Base-by-base conservation (phyloP, 2,329 filamentous ascomycete species). In the Botrytis paeoniae region DNA sequence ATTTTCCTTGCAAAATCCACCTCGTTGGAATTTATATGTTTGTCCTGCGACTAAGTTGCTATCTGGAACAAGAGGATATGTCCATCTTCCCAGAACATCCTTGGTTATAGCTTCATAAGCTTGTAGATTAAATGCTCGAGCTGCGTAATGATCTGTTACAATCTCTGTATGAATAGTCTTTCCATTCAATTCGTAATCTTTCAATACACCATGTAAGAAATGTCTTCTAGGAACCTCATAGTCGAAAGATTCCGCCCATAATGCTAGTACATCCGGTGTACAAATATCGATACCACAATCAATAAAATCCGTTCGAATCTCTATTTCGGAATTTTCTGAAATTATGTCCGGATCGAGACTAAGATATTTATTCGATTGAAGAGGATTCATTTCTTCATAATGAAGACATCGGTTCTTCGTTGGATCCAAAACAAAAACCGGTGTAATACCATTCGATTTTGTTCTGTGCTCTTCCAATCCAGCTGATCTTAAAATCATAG, bases 171-270 rank as follows among this genome's bases (percentile, higher is more conserved):
- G 94, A 70, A 99, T 93, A n/a, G 94, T 94, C 84, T 98, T 97
- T 74, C 95, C 95, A 81, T 98, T 98, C 73, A 98, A 86, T 81
- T 99, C 96, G 85, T 94, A 97, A 81, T 99, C 96, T 84, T 98
- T 98, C 71, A 99, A 85, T 1, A 98, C 94, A 74, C 95, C 95
- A 80, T 95, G 93, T 51, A 99, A 83, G 79, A 97, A 98, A 79
- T 97, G 94, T 78, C 91, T 92, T 71, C 95, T 89, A 1, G 95
- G 94, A 12, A 94, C 87, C 81, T 98, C 94, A 82, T 97, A 98
- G 82, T 99, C 95, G 79, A 98, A 99, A 80, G 95, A 97, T 83
- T 99, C 96, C 14, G 94, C 96, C 93, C 96, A 99, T 73, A 98
- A 84, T 12, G 95, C 95, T 61, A 98, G 87, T 14, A 98, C 95